Evolutionary conservation across 768 basidiomycete genomes (phyloP), one percentile per base, ranked within the genome.

Genomic region (Leccinum boreale): DNA sequence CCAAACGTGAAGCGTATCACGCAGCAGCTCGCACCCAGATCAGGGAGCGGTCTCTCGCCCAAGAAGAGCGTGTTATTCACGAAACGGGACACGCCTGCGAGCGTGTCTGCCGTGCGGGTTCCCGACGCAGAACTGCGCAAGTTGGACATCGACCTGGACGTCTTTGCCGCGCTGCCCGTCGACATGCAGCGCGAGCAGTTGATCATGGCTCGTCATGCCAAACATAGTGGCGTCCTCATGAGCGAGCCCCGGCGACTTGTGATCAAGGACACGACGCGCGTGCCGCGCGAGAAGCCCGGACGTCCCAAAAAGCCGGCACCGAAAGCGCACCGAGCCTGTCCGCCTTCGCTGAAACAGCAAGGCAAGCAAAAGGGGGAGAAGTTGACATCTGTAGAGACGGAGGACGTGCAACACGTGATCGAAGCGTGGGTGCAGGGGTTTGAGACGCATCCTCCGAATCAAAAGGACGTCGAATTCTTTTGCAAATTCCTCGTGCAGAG

Each of bases 171-270:
- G 31, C 70, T 98, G 3, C 92, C 92, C 0, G 70, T 72, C 1
- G 79, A 83, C 23, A 68, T 92, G 45, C 89, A 92, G 66, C 80
- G 83, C 51, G 92, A 96, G 65, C 86, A 90, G 59, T 73, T 95
- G 28, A 76, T 81, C n/a, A 73, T 77, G 50, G 82, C 81, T 21
- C 78, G 88, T 19, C 73, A 85, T 21, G 65, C 81, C 35, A 79
- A 80, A 62, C 57, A 73, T 63, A 19, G 76, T 69, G 47, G 75
- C 66, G 24, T 74, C 70, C 4, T 62, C 0, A 47, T 47, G 24
- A 69, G 71, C 15, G 73, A 82, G 60, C 78, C 42, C 3, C 42
- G 77, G 48, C 82, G 82, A 66, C 50, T 67, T 9, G 74, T 82
- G 24, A 73, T 89, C 50, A 87, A 87, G 66, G 70, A 70, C 11